phyloP scores from a whole-genome alignment of 2,329 filamentous ascomycete genomes.

The Aspergillus sp. region DNA sequence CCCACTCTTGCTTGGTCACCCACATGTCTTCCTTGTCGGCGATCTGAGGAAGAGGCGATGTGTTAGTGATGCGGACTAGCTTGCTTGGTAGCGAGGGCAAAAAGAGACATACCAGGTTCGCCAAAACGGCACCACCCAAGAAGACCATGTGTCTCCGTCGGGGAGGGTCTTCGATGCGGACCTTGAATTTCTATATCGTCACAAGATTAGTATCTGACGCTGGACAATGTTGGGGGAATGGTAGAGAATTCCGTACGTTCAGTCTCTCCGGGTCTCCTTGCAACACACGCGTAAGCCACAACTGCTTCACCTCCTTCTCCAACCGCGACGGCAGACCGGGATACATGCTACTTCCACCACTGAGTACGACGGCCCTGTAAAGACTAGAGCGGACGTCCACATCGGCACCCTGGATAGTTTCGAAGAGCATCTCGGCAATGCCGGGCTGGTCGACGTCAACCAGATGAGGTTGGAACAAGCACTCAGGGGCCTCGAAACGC shows the following conservation, averaged over 20 bases:
- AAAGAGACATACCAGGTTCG: slow-evolving; percentile 63
- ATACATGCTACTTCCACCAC: slow-evolving; percentile 98
- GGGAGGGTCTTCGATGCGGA: slow-evolving; percentile 95
- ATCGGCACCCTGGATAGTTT: slow-evolving; percentile 93
- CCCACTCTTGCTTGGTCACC: slow-evolving; percentile 95
- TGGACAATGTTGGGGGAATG: background rate
- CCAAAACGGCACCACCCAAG: slow-evolving; percentile 87
- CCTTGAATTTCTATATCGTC: slow-evolving; percentile 78
- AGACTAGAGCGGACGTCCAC: slow-evolving; percentile 89
- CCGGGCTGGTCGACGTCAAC: slow-evolving; percentile 96
- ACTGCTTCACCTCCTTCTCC: slow-evolving; percentile 97
- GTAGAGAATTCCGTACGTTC: slow-evolving; percentile 43
- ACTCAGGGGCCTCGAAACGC: slow-evolving; percentile 95
- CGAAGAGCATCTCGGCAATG: slow-evolving; percentile 95
- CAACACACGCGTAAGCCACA: slow-evolving; percentile 90
- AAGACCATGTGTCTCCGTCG: slow-evolving; percentile 99
- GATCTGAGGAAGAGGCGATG: slow-evolving; percentile 49
- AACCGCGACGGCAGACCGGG: slow-evolving; percentile 86
- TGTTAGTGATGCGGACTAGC: slow-evolving; percentile 3
- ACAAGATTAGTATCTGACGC: slow-evolving; percentile 1
- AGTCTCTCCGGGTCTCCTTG: slow-evolving; percentile 86
- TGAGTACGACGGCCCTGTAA: slow-evolving; percentile 95
- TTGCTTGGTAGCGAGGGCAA: background rate
- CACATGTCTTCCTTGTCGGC: slow-evolving; percentile 98
- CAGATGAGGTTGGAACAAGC: slow-evolving; percentile 94